Evolutionary conservation across 75 land plant genomes (phyloP).

Genomic region (Sequoiadendron giganteum): DNA sequence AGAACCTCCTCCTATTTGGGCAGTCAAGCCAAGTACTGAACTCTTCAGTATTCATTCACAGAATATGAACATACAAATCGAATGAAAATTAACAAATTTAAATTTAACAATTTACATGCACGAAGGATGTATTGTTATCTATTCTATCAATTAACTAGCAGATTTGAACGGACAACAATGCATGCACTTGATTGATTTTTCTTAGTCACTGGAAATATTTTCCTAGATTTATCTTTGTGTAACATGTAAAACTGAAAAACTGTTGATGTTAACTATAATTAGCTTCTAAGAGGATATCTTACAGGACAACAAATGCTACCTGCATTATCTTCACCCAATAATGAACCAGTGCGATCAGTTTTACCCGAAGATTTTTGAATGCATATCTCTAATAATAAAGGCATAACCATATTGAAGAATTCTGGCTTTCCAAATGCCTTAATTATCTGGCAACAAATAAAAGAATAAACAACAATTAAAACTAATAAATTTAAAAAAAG

Average conservation of each 20-base stretch:
- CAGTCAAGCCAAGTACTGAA: not conserved
- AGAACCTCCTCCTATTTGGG: not conserved
- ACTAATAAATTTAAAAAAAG: not conserved
- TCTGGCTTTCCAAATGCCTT: slow-evolving; percentile 49
- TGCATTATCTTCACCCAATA: not conserved
- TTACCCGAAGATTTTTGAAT: slow-evolving; percentile 16
- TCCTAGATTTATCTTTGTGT: not conserved
- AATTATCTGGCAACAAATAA: slow-evolving; percentile 43
- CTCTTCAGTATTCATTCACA: not conserved
- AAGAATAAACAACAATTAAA: slow-evolving; percentile 11
- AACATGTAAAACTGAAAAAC: not conserved
- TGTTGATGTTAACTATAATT: not conserved
- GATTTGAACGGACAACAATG: not conserved
- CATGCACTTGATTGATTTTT: not conserved
- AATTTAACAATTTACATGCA: not conserved
- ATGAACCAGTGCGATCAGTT: not conserved
- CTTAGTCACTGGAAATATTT: not conserved
- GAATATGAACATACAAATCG: not conserved
- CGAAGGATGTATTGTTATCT: not conserved
- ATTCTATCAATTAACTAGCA: not conserved
- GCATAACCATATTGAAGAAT: slow-evolving; percentile 37
- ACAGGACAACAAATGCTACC: not conserved
- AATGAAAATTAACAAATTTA: not conserved
- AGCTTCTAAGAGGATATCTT: not conserved
- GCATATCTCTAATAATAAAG: slow-evolving; percentile 47